Percentiles rank a stretch among this genome's conserved stretches.
Evolutionary conservation across 2,329 filamentous ascomycete species (phyloP).

Genomic region (Talaromyces amestolkiae): DNA sequence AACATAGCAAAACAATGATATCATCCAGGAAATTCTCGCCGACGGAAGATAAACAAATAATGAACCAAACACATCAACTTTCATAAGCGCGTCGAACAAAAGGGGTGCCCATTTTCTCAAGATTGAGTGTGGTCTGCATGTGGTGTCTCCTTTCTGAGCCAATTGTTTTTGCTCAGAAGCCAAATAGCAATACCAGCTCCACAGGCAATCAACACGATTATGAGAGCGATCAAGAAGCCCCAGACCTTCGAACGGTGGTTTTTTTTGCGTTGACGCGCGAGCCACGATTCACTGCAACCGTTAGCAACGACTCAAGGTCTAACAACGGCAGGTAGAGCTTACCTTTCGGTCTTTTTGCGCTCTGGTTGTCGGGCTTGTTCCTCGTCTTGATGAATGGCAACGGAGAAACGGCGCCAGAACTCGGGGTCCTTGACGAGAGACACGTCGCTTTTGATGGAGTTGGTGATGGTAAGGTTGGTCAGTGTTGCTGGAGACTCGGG

Average conservation of each 20-base stretch:
- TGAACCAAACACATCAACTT: not conserved
- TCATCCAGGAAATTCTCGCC: not conserved
- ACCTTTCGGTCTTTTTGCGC: conserved; percentile 20
- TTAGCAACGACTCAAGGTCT: not conserved
- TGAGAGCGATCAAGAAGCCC: conserved; percentile 34
- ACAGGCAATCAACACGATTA: conserved; percentile 39
- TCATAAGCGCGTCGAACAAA: not conserved
- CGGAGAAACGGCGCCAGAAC: conserved; percentile 61
- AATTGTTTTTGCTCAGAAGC: conserved; percentile 40
- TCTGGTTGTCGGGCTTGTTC: conserved; percentile 31
- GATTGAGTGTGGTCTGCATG: not conserved
- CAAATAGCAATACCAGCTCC: conserved; percentile 48
- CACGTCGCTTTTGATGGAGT: conserved; percentile 20
- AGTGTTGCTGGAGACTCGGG: conserved; percentile 17
- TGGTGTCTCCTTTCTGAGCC: conserved; percentile 24
- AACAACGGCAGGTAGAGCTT: conserved; percentile 3
- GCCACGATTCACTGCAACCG: conserved; percentile 52
- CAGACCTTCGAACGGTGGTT: conserved; percentile 48
- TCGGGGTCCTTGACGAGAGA: conserved; percentile 51
- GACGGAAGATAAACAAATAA: not conserved
- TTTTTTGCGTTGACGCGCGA: conserved; percentile 51
- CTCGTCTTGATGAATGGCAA: conserved; percentile 57
- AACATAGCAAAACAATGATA: not conserved
- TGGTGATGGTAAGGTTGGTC: conserved; percentile 15
- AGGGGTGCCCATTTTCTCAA: not conserved